A percentile compares a stretch with the other conserved stretches of the same genome.
Evolutionary conservation across 75 land plant genomes (phyloP).

Genomic region (Adiantum capillusveneris): DNA sequence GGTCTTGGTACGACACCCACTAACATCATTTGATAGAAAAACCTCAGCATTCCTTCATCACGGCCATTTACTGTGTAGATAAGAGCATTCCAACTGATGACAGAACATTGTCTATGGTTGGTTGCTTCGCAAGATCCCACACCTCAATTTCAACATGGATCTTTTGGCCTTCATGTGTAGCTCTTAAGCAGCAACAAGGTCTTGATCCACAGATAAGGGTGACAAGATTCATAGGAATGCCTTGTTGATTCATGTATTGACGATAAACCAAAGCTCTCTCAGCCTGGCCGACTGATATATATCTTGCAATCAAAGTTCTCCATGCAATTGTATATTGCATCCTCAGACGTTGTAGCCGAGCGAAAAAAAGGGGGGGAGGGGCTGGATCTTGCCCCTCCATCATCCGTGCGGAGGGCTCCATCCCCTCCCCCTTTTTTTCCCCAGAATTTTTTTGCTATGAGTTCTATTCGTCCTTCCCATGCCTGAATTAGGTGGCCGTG

Average conservation of each 20-base stretch:
- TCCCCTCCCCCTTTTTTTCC: too few relatives aligned
- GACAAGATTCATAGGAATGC: background rate
- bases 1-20: slow-evolving; percentile 23
- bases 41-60: slow-evolving; percentile 8
- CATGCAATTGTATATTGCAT: slow-evolving; percentile 23
- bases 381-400: too few relatives aligned
- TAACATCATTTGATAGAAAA: slow-evolving; percentile 13
- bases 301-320: slow-evolving; percentile 39
- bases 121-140: background rate
- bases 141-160: slow-evolving; percentile 19
- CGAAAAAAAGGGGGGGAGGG: too few relatives aligned
- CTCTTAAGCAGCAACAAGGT: slow-evolving; percentile 16
- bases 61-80: slow-evolving; percentile 24
- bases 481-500: too few relatives aligned
- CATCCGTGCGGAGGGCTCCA: too few relatives aligned
- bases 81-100: slow-evolving; percentile 18
- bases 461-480: too few relatives aligned
- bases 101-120: slow-evolving; percentile 14
- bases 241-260: slow-evolving; percentile 1
- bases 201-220: slow-evolving; percentile 3
- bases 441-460: too few relatives aligned
- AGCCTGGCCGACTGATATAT: background rate
- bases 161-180: slow-evolving; percentile 23
- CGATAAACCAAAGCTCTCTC: slow-evolving; percentile 2
- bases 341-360: too few relatives aligned